Base-by-base conservation (phyloP, 192 early-diverging fungal genomes). In the Physocladia obscura region DNA sequence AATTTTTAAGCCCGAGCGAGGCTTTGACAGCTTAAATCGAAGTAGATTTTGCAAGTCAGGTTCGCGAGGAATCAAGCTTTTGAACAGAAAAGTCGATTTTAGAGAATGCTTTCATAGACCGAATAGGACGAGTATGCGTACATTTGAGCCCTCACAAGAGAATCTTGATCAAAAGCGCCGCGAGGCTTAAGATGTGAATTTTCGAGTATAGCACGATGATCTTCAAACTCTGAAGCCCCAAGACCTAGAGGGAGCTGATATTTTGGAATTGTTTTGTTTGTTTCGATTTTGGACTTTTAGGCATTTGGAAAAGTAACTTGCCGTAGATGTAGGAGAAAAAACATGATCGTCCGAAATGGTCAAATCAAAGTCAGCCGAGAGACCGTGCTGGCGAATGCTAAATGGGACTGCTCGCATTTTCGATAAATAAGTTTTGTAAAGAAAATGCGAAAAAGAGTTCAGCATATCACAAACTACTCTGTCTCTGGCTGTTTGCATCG, bases 1-100 rank as follows among this genome's bases (percentile, higher is more conserved):
- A 13, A 88, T 78, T 22, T 78, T 69, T 17, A 90, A 58, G 2
- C 70, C 75, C 11, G 83, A 84, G 21, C 77, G 71, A 6, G 79
- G 65, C 22, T 82, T 79, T 1, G 84, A 72, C 22, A 82, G 65
- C 32, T 84, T 77, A 24, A 77, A 48, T 29, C 76, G 68, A 3
- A 81, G 61, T 24, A 87, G 75, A 1, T 75, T 67, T 15, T 39
- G 29, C 51, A 74, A 80, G 54, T 83, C 60, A 0, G 82, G 69
- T 34, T 72, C 77, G 17, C 80, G 81, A 26, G 80, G 72, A 35
- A 67, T 19, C 19, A 60, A 29, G 8, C 69, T 59, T 11, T 22
- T 30, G 27, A 26, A 24, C 37, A 29, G 5, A 40, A n/a, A 50
- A 38, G 4, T 35, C 22, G 21, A 8, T 22, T 27, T 15, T 26